Percentiles rank a stretch among this genome's conserved stretches.
These are phyloP conservation scores for Candida lessepsii DNA, from an alignment of 805 yeast genomes.

Conservation along the genomic window DNA sequence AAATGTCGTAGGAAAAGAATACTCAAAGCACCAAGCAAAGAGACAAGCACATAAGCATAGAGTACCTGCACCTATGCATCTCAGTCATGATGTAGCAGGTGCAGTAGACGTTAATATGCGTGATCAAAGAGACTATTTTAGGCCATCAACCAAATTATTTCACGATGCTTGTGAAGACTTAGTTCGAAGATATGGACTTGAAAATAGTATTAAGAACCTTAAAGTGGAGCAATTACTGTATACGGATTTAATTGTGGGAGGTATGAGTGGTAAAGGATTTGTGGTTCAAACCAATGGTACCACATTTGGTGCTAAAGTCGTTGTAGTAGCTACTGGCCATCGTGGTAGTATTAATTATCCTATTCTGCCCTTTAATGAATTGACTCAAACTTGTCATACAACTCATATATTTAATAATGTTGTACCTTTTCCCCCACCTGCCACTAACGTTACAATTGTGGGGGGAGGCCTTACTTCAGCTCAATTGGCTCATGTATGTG, in stretches of 20 bases:
- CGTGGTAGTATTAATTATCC: conserved; percentile 28
- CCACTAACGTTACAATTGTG: conserved; percentile 26
- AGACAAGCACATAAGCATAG: conserved; percentile 14
- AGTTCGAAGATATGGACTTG: conserved; percentile 30
- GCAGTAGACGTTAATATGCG: conserved; percentile 44
- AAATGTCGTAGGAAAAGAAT: conserved; percentile 45
- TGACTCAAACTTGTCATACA: conserved; percentile 28
- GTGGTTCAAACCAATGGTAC: conserved; percentile 31
- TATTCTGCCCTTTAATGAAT: conserved; percentile 22
- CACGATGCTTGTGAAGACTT: conserved; percentile 38
- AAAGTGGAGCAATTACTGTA: conserved; percentile 34
- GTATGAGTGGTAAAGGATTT: conserved; percentile 29
- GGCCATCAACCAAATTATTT: conserved; percentile 42
- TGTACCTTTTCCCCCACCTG: conserved; percentile 23
- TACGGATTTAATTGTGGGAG: conserved; percentile 22
- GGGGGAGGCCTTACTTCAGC: conserved; percentile 51
- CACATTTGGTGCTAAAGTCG: conserved; percentile 31
- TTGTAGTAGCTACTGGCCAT: conserved; percentile 38
- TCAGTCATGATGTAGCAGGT: conserved; percentile 31
- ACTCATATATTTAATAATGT: conserved; percentile 30
- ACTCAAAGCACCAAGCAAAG: conserved; percentile 42
- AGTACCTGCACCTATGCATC: conserved; percentile 18
- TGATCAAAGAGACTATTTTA: conserved; percentile 43
- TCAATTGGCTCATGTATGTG: conserved; percentile 41
- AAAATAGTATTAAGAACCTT: conserved; percentile 28